These are phyloP conservation scores for Mucor piriformis DNA, from an alignment of 371 early-diverging fungal species.

Conservation along the genomic window DNA sequence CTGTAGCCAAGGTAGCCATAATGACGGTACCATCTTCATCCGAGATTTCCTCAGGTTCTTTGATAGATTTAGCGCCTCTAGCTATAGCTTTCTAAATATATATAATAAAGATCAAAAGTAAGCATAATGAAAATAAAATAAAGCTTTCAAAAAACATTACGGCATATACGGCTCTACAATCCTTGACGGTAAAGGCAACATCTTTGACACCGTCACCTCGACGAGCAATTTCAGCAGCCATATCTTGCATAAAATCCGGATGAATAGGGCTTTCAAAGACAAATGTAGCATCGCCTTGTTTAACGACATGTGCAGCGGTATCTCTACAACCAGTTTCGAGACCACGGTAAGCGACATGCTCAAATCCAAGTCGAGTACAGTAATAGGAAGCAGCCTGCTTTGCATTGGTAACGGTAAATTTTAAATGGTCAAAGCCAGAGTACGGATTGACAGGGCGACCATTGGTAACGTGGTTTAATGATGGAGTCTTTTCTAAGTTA, in stretches of 20 bases:
- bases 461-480: constrained; percentile 22
- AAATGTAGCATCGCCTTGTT: constrained; percentile 80
- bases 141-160: neutral
- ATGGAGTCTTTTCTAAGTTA: constrained; percentile 15
- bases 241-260: constrained; percentile 73
- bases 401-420: constrained; percentile 90
- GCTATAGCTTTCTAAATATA: constrained; percentile 70
- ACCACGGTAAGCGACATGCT: constrained; percentile 91
- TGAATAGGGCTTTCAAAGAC: constrained; percentile 91
- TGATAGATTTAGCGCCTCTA: constrained; percentile 86
- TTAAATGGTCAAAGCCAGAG: constrained; percentile 74
- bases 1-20: constrained; percentile 90
- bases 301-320: constrained; percentile 84
- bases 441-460: constrained; percentile 31
- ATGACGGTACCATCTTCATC: constrained; percentile 89
- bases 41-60: constrained; percentile 77
- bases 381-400: constrained; percentile 96
- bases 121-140: constrained; percentile 11
- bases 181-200: constrained; percentile 92
- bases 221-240: constrained; percentile 72
- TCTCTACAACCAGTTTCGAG: constrained; percentile 94
- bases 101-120: constrained; percentile 26
- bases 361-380: constrained; percentile 88
- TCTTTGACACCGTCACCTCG: constrained; percentile 97
- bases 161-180: constrained; percentile 77